Evolutionary conservation across 1,284 basidiomycete species (phyloP).

Genomic region (Cryptococcus sp.): DNA sequence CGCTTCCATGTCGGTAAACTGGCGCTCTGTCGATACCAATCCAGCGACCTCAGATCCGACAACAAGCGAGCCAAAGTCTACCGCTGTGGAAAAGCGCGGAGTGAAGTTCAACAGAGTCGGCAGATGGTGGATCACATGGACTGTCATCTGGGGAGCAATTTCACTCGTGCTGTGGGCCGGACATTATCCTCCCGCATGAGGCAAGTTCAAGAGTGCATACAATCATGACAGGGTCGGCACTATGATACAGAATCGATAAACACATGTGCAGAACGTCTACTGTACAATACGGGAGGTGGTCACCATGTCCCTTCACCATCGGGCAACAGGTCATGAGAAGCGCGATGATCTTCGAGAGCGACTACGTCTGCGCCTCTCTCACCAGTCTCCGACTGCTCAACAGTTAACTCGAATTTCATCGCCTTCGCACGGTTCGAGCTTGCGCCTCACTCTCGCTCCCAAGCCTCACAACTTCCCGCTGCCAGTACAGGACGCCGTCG

Average conservation of each 20-base stretch:
- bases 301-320: too few relatives aligned
- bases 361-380: too few relatives aligned
- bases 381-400: too few relatives aligned
- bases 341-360: too few relatives aligned
- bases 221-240: too few relatives aligned
- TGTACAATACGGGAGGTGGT: too few relatives aligned
- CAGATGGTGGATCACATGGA: conserved; percentile 61
- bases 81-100: conserved; percentile 9
- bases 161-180: conserved; percentile 78
- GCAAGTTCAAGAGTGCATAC: neutral
- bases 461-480: conserved; percentile 38
- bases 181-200: conserved; percentile 84
- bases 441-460: conserved; percentile 9
- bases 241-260: too few relatives aligned
- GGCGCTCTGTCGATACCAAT: neutral
- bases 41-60: conserved; percentile 51
- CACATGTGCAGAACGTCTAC: too few relatives aligned
- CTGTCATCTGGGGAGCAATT: conserved; percentile 69
- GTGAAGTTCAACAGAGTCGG: conserved; percentile 6
- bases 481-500: conserved; percentile 45
- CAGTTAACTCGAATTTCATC: neutral
- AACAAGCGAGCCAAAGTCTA: conserved; percentile 7
- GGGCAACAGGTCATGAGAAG: too few relatives aligned
- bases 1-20: conserved; percentile 61
- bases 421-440: neutral